Evolutionary conservation across 495 filamentous ascomycete species (phyloP), one percentile per base, ranked within the genome.

Genomic region (Trichoderma asperelloides): DNA sequence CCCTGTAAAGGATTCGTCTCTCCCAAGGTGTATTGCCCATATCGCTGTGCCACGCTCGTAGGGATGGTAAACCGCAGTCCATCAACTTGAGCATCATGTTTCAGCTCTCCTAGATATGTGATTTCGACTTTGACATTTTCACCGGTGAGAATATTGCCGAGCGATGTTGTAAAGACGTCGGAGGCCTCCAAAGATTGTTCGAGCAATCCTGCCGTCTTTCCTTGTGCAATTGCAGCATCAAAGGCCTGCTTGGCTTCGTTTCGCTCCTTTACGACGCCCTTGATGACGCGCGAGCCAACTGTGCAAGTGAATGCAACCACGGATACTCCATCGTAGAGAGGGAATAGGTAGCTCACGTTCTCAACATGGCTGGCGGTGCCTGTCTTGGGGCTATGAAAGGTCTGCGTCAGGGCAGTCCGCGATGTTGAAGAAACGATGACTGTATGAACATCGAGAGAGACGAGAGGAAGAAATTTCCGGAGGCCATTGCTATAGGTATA

Each of bases 21-120:
- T 68, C 68, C 71, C 16, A 70, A 69, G 11, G 84, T 80, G 55
- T 75, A 76, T 13, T n/a, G 40, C 23, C 88, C 88, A 71, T 89
- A 91, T 16, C 87, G 79, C 8, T 87, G 87, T 2, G 83, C 82
- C 68, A 91, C 87, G 60, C 68, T 74, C 0, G 85, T 86, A 1
- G 89, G 89, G 23, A 91, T 78, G 23, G 84, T 90, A 70, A 88
- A 88, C 13, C 86, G 81, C 57, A 85, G 81, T 16, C 87, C 86
- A 72, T 90, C 83, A 1, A 79, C 76, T 64, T 85, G 85, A 62
- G 80, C 78, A 71, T 89, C 86, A 70, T 89, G 82, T 72, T 89
- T 89, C 68, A 91, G 75, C 71, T 91, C 88, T 16, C 85, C 85
- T 2, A 89, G 73, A 70, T 90, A 89, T 3, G 81, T 84, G 67